Conservation (phyloP, 768 basidiomycete species). For the Rhodosporidiobolus odoratus region DNA sequence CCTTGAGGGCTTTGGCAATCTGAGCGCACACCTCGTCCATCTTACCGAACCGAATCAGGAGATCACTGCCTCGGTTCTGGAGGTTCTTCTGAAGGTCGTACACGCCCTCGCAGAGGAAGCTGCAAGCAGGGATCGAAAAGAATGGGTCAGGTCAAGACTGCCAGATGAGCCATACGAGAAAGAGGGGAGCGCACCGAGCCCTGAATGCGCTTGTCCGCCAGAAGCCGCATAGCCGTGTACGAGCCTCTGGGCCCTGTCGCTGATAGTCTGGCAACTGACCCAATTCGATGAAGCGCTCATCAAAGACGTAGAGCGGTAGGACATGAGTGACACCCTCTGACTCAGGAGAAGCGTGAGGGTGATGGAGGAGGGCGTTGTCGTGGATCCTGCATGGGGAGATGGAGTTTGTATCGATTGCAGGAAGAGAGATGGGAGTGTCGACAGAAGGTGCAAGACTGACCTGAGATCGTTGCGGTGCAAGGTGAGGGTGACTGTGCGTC, state of each 20-base stretch:
- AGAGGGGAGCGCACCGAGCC: slow-evolving; percentile 22
- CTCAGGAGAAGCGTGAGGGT: slow-evolving; percentile 33
- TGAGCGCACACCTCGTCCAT: slow-evolving; percentile 46
- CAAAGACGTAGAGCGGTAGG: slow-evolving; percentile 50
- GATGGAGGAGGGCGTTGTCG: slow-evolving; percentile 42
- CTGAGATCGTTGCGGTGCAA: slow-evolving; percentile 26
- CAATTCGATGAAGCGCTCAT: slow-evolving; percentile 49
- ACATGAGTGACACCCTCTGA: slow-evolving; percentile 46
- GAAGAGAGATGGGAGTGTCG: background rate
- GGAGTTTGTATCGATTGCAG: background rate
- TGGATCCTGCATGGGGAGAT: slow-evolving; percentile 16
- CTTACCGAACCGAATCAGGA: slow-evolving; percentile 48
- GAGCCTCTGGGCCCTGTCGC: slow-evolving; percentile 40
- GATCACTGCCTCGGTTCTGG: slow-evolving; percentile 34
- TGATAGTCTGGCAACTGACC: slow-evolving; percentile 43
- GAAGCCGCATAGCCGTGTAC: slow-evolving; percentile 39
- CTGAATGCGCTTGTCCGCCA: slow-evolving; percentile 40
- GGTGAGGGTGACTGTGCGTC: slow-evolving; percentile 24
- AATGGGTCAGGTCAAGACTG: too few relatives aligned
- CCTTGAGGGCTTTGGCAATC: slow-evolving; percentile 43
- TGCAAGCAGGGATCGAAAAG: slow-evolving; percentile 14
- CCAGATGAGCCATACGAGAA: slow-evolving; percentile 22
- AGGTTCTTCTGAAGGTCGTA: slow-evolving; percentile 35
- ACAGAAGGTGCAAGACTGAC: too few relatives aligned
- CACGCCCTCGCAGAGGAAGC: slow-evolving; percentile 45